Conservation (phyloP, 2,329 filamentous ascomycete genomes). For the Anisogramma anomala region DNA sequence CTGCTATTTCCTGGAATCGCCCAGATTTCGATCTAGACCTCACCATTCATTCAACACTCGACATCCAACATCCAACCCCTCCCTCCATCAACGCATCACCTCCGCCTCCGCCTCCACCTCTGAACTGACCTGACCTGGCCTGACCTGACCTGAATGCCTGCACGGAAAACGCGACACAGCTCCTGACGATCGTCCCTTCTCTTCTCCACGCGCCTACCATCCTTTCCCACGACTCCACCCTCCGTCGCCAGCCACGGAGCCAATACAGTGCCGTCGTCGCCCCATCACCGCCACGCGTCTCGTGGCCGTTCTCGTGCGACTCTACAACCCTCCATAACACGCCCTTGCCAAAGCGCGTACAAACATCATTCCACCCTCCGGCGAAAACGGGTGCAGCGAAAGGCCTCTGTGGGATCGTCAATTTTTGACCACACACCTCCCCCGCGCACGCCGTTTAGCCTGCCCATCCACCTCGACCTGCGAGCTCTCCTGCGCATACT, state of each 20-base stretch:
- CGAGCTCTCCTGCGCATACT: conserved; percentile 13
- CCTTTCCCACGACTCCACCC: conserved; percentile 19
- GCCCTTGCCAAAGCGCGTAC: conserved; percentile 18
- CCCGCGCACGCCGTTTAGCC: conserved; percentile 25
- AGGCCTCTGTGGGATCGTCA: conserved; percentile 24
- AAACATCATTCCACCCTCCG: conserved; percentile 10
- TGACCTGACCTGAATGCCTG: neutral
- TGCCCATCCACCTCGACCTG: conserved; percentile 16
- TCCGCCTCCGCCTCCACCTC: no score
- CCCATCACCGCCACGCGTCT: conserved; percentile 32
- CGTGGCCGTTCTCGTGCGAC: conserved; percentile 38
- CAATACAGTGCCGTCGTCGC: conserved; percentile 31
- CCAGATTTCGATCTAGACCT: conserved; percentile 8
- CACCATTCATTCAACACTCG: neutral
- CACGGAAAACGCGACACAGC: neutral
- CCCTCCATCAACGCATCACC: neutral
- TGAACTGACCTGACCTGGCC: no score
- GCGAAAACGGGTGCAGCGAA: conserved; percentile 26
- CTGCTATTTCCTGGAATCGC: neutral
- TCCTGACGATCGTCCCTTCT: conserved; percentile 3
- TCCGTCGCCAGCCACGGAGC: conserved; percentile 38
- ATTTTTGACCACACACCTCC: conserved; percentile 24
- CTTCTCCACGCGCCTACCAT: neutral
- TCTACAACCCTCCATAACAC: conserved; percentile 43
- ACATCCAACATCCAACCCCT: neutral